Conservation (phyloP, 108 stramenopile species). For the Stephanodiscus minutulus region DNA sequence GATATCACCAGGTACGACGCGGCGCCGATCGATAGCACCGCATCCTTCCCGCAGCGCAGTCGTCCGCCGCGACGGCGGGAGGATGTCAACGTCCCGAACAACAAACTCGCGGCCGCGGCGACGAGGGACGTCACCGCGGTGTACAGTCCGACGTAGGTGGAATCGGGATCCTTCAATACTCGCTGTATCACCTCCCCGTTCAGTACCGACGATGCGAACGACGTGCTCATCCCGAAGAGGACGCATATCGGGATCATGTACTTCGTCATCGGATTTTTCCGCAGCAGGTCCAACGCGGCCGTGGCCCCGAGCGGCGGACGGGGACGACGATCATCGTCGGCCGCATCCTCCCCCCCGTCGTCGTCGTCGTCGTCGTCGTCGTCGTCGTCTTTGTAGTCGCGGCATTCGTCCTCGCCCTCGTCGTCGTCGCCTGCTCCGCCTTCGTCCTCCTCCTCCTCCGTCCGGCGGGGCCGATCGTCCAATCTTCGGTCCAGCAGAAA, state of each 20-base stretch:
- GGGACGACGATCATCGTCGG: slow-evolving; percentile 20
- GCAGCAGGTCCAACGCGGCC: slow-evolving; percentile 62
- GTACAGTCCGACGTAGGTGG: slow-evolving; percentile 67
- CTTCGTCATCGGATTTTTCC: slow-evolving; percentile 75
- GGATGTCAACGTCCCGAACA: slow-evolving; percentile 55
- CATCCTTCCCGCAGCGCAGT: slow-evolving; percentile 48
- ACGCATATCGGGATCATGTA: slow-evolving; percentile 78
- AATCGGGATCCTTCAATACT: slow-evolving; percentile 57
- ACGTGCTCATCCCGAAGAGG: slow-evolving; percentile 70
- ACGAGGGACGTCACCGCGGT: slow-evolving; percentile 56
- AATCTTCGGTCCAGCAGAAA: not conserved
- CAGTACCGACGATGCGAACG: slow-evolving; percentile 74
- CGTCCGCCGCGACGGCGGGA: not conserved
- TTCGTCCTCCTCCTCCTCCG: not conserved
- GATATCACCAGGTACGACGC: slow-evolving; percentile 60
- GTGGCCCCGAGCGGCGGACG: slow-evolving; percentile 50
- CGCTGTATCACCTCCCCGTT: slow-evolving; percentile 74
- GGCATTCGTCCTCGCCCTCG: not conserved
- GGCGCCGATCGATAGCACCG: slow-evolving; percentile 62
- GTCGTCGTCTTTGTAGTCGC: too few relatives aligned
- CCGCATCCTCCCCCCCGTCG: not conserved
- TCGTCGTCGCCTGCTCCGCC: not conserved
- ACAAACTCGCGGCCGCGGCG: slow-evolving; percentile 60
- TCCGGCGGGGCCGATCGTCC: not conserved
- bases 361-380: slow-evolving; percentile 10